These are phyloP conservation scores for Annulohypoxylon truncatum DNA, from an alignment of 2,329 filamentous ascomycete species.

Conservation along the genomic window DNA sequence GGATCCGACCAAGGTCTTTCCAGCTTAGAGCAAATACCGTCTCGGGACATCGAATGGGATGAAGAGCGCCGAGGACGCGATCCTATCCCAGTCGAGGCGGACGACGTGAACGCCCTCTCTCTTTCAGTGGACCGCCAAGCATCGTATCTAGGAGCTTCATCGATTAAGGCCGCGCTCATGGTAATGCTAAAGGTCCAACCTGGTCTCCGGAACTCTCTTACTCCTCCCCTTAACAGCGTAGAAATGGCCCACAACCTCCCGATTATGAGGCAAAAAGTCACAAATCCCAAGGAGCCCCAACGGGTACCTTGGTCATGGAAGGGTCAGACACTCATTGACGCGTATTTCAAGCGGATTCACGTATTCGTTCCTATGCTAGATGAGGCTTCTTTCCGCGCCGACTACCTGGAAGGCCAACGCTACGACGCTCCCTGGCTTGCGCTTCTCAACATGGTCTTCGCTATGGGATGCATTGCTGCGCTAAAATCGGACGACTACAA, in stretches of 20 bases:
- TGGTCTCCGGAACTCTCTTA: conserved; percentile 58
- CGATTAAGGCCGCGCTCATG: conserved; percentile 78
- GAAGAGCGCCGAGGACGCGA: conserved; percentile 69
- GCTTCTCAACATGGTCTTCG: conserved; percentile 80
- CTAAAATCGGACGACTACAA: conserved; percentile 73
- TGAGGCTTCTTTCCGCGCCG: conserved; percentile 75
- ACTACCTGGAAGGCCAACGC: conserved; percentile 70
- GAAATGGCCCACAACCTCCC: conserved; percentile 61
- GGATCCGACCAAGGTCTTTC: conserved; percentile 62
- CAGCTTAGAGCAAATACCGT: conserved; percentile 75
- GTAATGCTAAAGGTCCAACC: conserved; percentile 73
- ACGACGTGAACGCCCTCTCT: conserved; percentile 78
- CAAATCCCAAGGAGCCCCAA: conserved; percentile 60
- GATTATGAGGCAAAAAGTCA: conserved; percentile 56
- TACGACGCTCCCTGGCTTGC: conserved; percentile 77
- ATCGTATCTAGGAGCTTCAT: conserved; percentile 78
- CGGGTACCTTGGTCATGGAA: conserved; percentile 70
- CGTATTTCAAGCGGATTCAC: conserved; percentile 81
- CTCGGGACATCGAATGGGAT: conserved; percentile 73
- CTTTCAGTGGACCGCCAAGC: conserved; percentile 67
- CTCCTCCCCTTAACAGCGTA: conserved; percentile 60
- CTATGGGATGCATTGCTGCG: conserved; percentile 77
- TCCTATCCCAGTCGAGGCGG: conserved; percentile 71
- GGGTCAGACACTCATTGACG: conserved; percentile 75
- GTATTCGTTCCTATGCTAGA: conserved; percentile 80